Percentiles rank a stretch among this genome's conserved stretches.
Conservation (phyloP, 2,329 filamentous ascomycete species). For the Pseudogymnoascus destructans region DNA sequence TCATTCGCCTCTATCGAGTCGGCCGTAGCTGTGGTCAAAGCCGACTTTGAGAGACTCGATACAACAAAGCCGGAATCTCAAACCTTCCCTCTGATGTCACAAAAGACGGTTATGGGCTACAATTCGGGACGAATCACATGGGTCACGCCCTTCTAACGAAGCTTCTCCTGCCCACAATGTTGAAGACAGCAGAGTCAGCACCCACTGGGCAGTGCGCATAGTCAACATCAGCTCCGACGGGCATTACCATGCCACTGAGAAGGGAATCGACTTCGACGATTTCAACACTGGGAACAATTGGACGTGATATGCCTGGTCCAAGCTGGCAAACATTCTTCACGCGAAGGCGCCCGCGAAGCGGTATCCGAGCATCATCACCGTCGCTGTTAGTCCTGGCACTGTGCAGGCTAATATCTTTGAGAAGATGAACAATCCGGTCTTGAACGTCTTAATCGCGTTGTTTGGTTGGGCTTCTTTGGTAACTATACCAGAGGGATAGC, state of each 20-base stretch:
- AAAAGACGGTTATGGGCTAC: conserved; percentile 33
- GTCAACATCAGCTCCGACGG: neutral
- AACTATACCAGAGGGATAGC: conserved; percentile 23
- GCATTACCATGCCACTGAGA: neutral
- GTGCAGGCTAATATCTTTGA: conserved; percentile 16
- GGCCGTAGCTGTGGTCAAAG: neutral
- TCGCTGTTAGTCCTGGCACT: conserved; percentile 32
- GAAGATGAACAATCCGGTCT: neutral
- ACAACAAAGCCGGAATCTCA: conserved; percentile 30
- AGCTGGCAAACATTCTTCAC: conserved; percentile 17
- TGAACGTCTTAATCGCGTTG: neutral
- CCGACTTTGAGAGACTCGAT: conserved; percentile 24
- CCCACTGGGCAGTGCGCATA: neutral
- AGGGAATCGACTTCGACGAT: conserved; percentile 13
- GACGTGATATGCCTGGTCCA: conserved; percentile 17
- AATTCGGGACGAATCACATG: conserved; percentile 40
- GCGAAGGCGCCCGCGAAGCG: conserved; percentile 11
- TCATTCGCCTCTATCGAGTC: neutral
- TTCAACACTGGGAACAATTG: conserved; percentile 5
- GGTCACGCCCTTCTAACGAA: conserved; percentile 40
- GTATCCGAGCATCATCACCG: conserved; percentile 26
- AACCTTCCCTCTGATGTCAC: conserved; percentile 2
- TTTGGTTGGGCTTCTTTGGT: neutral
- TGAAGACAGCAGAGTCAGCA: neutral
- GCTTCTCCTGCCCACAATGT: conserved; percentile 32